Base-by-base conservation (phyloP, 306 rosid genomes). In the Prunus padus region DNA sequence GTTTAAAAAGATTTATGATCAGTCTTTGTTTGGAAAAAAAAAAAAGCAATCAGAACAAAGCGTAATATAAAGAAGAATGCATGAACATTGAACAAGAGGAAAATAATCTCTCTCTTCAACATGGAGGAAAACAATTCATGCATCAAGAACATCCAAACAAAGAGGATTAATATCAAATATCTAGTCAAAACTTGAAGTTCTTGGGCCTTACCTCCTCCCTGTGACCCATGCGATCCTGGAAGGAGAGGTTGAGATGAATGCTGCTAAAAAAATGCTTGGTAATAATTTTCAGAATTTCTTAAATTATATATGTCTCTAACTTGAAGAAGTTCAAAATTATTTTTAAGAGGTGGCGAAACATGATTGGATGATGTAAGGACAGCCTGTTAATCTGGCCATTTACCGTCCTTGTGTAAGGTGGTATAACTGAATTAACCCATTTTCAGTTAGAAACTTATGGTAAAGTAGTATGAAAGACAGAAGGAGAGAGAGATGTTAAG, bases 161-260 rank as follows among this genome's bases (percentile, higher is more conserved):
- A n/a, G 19, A 13, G 3, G 40, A 10, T 0, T 19, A 63, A 3
- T 8, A 42, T 5, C 7, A 26, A 8, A 31, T 25, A 4, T 45
- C 26, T 30, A 31, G 19, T 30, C 0, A 10, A 7, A 8, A 16
- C 31, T 37, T 49, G 10, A 54, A 49, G 52, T 61, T 56, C 18
- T 10, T 25, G 64, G 8, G 15, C 50, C 77, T 71, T 75, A 76
- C 81, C 87, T 83, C 82, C 45, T 65, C 67, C 30, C 23, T 71
- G 14, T 74, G 67, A 30, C 62, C 84, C 93, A 88, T 90, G 83
- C 30, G 18, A 9, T 69, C 65, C 71, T 77, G 52, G 76, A 71
- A 71, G 75, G 84, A 74, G 87, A 68, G 0, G 85, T 52, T 47
- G 61, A 16, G 46, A 33, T 33, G 42, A 45, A 22, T 60, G 66